Base-by-base conservation (phyloP, 768 basidiomycete genomes). In the Rhizopogon vinicolor region DNA sequence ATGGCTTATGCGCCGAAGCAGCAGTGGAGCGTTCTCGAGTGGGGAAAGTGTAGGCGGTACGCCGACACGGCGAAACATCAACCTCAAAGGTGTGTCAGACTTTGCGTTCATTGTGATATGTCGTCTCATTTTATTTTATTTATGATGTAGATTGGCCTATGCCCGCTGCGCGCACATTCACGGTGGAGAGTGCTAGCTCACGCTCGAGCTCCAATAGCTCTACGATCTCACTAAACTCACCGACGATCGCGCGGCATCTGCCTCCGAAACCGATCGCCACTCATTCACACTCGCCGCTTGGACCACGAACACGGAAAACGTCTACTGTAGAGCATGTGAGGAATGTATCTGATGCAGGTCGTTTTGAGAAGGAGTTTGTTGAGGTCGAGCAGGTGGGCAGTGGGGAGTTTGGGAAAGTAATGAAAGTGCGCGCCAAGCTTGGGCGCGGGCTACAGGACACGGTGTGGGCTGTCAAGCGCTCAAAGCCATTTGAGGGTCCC, bases 341-440 rank as follows among this genome's bases (percentile, higher is more conserved):
- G 51, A 74, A 46, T 63, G 73, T 73, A 52, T 65, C 69, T 50
- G 78, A 84, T 46, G 80, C 77, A 8, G 84, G 87, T 18, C 80
- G 81, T 49, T 93, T 96, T 57, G 89, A 91, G 65, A 83, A 80
- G 57, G 85, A 91, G 43, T 98, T 94, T 66, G 75, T 83, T 8
- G 84, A 91, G 62, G 73, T 93, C 41, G 88, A 89, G 54, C 83
- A 86, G 63, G 77, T 98, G 10, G 96, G 96, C 5, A 87, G 86
- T 51, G 96, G 96, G 13, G 92, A 93, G 66, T 98, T 98, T 71
- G 94, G 94, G 25, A 88, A 88, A 64, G 96, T 93, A 18, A 88
- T 93, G 73, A 91, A 89, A 72, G 91, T 87, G 42, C 81, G 80
- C 53, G 75, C 77, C 66, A 91, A 93, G 73, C 76, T 78, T 41